Evolutionary conservation across 129 eudicot species (phyloP).

Genomic region (Cynara cardunculus): DNA sequence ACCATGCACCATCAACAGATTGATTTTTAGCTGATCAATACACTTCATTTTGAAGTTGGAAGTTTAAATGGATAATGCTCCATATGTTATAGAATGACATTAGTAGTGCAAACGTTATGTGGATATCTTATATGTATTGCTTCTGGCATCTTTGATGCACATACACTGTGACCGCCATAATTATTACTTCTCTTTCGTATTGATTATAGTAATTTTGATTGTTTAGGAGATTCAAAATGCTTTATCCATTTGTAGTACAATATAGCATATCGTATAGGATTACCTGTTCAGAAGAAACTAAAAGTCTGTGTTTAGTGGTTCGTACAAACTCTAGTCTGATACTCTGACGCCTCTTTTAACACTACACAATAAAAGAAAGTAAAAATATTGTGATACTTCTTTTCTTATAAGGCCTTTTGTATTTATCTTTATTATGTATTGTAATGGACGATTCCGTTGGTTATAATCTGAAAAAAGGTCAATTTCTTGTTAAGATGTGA

Average conservation of each 20-base stretch:
- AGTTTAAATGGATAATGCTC: too few species aligned
- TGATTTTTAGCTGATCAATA: too few species aligned
- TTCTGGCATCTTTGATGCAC: neutral
- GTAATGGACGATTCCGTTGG: neutral
- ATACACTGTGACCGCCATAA: too few species aligned
- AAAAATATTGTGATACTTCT: neutral
- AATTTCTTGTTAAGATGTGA: neutral
- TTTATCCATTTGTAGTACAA: neutral
- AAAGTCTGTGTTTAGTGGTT: neutral
- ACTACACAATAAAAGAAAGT: neutral
- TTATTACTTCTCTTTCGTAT: too few species aligned
- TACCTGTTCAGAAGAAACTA: neutral
- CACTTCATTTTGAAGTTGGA: too few species aligned
- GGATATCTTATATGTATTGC: neutral
- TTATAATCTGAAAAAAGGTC: too few species aligned
- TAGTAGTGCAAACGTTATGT: too few species aligned
- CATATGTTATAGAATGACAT: too few species aligned
- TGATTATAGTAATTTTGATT: neutral
- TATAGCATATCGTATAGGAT: neutral
- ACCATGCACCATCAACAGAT: too few species aligned
- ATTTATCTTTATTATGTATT: neutral
- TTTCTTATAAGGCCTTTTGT: neutral
- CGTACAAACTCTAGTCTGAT: neutral
- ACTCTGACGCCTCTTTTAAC: neutral
- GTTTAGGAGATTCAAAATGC: neutral